Conservation (phyloP, 2,329 filamentous ascomycete genomes). For the Trichoderma brevicompactum region DNA sequence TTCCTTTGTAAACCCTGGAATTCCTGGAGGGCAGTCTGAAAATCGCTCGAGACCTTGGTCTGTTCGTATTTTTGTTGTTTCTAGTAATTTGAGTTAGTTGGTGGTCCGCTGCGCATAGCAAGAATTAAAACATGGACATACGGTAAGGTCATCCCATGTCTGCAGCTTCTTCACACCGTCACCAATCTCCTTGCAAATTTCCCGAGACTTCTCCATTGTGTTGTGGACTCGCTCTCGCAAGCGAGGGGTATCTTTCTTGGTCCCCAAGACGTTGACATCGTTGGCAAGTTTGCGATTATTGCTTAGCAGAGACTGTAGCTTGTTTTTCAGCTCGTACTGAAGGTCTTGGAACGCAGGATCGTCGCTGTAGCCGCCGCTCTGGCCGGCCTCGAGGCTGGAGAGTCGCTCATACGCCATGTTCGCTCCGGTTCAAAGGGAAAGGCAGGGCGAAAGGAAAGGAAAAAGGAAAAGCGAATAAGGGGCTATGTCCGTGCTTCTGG, state of each 20-base stretch:
- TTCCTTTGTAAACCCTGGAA: slow-evolving; percentile 91
- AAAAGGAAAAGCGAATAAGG: slow-evolving; percentile 1
- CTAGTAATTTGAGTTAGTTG: slow-evolving; percentile 49
- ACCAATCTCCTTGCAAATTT: slow-evolving; percentile 87
- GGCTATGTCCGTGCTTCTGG: background rate
- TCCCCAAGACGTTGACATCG: slow-evolving; percentile 84
- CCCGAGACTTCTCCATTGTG: slow-evolving; percentile 81
- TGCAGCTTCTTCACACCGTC: slow-evolving; percentile 93
- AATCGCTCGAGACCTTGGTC: slow-evolving; percentile 91
- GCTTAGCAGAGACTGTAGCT: slow-evolving; percentile 85
- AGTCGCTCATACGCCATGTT: slow-evolving; percentile 91
- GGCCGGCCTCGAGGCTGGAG: slow-evolving; percentile 78
- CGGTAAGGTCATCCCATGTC: slow-evolving; percentile 81
- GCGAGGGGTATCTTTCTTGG: slow-evolving; percentile 86
- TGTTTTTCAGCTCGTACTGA: slow-evolving; percentile 81
- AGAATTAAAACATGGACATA: slow-evolving; percentile 48
- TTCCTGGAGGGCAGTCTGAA: slow-evolving; percentile 83
- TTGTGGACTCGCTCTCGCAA: slow-evolving; percentile 89
- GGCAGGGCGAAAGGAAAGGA: slow-evolving; percentile 7
- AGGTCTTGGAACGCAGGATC: slow-evolving; percentile 89
- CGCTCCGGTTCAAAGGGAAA: background rate
- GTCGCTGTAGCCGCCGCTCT: slow-evolving; percentile 77
- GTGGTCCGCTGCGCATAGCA: background rate
- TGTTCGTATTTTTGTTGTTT: slow-evolving; percentile 96
- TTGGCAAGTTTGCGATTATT: slow-evolving; percentile 84